phyloP scores from a whole-genome alignment of 768 basidiomycete genomes.

The Psilocybe subaeruginosa region DNA sequence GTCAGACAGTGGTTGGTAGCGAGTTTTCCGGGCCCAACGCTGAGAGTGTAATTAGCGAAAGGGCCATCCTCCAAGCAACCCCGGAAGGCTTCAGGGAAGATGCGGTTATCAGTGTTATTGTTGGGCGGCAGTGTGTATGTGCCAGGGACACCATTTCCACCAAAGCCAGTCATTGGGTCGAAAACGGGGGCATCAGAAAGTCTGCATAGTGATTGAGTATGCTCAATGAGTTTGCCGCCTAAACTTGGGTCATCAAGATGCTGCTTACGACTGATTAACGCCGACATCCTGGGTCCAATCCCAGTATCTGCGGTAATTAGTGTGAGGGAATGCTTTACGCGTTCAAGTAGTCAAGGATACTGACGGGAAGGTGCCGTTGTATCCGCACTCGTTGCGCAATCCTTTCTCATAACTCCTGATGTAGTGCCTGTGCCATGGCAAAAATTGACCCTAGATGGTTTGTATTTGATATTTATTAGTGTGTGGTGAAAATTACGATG shows the following conservation, averaged over 20 bases:
- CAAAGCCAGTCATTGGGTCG: constrained; percentile 38
- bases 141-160: constrained; percentile 34
- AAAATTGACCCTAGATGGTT: constrained; percentile 32
- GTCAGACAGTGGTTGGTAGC: constrained; percentile 35
- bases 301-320: constrained; percentile 36
- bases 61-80: constrained; percentile 36
- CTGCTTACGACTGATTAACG: constrained; percentile 8
- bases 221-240: neutral
- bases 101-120: constrained; percentile 13
- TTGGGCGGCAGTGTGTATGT: constrained; percentile 27
- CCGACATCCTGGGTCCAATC: constrained; percentile 40
- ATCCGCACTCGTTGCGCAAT: constrained; percentile 37
- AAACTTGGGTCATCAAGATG: neutral
- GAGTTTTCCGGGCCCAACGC: constrained; percentile 36
- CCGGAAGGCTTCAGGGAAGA: neutral
- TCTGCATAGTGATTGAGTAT: constrained; percentile 19
- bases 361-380: constrained; percentile 35
- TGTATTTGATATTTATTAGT: neutral
- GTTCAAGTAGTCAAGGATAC: constrained; percentile 1
- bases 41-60: constrained; percentile 36
- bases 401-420: constrained; percentile 32
- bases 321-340: neutral
- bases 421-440: constrained; percentile 40
- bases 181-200: constrained; percentile 36
- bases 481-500: neutral